Conservation (phyloP, 331 rosid genomes). For the Malus hybrid region DNA sequence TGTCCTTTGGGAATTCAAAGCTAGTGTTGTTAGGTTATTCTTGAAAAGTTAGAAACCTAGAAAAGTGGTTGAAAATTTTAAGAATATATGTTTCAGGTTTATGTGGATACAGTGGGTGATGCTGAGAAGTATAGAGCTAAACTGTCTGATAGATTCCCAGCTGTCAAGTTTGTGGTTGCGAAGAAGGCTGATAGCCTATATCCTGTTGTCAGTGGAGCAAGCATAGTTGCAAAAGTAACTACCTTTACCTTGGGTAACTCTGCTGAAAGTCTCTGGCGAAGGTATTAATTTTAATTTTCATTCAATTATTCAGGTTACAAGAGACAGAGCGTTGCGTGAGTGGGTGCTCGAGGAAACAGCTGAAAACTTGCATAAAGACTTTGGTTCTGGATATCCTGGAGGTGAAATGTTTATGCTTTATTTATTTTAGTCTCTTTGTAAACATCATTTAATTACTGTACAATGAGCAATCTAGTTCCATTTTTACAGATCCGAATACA, state of each 20-base stretch:
- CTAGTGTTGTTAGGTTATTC: neutral
- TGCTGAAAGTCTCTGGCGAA: neutral
- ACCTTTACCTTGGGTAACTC: neutral
- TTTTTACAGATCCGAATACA: conserved; percentile 65
- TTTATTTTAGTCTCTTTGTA: conserved; percentile 5
- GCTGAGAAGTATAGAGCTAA: conserved; percentile 68
- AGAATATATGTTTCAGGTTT: conserved; percentile 51
- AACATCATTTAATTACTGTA: conserved; percentile 1
- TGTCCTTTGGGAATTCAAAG: neutral
- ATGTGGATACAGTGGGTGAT: conserved; percentile 90
- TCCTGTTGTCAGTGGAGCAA: conserved; percentile 98
- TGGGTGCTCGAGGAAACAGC: conserved; percentile 91
- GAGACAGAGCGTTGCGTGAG: conserved; percentile 71
- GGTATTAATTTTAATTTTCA: neutral
- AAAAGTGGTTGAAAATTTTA: neutral
- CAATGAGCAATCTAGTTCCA: conserved; percentile 6
- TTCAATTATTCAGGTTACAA: conserved; percentile 59
- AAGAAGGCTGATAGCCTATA: conserved; percentile 98
- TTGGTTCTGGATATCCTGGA: conserved; percentile 98
- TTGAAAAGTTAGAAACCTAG: neutral
- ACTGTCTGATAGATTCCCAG: conserved; percentile 62
- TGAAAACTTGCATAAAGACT: conserved; percentile 57
- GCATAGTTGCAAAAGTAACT: conserved; percentile 84
- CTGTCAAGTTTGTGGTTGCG: conserved; percentile 81
- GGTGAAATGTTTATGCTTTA: conserved; percentile 35